Evolutionary conservation across 768 basidiomycete genomes (phyloP).

Genomic region (Lactifluus piperatus): DNA sequence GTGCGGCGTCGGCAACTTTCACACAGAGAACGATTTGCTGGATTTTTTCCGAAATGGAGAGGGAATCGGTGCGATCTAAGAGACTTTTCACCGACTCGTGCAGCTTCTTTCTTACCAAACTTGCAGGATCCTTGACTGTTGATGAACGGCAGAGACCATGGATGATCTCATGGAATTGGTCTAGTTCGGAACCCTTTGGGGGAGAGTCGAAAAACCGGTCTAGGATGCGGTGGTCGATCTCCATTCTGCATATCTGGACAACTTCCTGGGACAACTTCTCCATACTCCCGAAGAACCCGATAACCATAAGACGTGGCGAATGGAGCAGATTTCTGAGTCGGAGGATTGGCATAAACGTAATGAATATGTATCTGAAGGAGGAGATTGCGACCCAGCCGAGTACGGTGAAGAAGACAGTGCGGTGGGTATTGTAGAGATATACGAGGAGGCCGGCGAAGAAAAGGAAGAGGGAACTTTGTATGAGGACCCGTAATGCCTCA

Average conservation of each 20-base stretch:
- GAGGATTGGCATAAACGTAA: not conserved
- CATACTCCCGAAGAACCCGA: not conserved
- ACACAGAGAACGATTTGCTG: not conserved
- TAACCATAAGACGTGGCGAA: not conserved
- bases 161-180: too few species aligned
- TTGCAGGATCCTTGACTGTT: not conserved
- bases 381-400: not conserved
- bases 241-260: too few species aligned
- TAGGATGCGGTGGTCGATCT: too few species aligned
- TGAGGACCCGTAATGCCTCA: not conserved
- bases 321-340: not conserved
- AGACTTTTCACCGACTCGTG: too few species aligned
- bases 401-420: not conserved
- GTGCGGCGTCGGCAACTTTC: not conserved
- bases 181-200: too few species aligned
- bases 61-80: not conserved
- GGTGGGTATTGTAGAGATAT: not conserved
- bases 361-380: not conserved
- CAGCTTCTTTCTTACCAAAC: not conserved
- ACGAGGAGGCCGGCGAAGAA: not conserved
- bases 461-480: not conserved
- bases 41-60: not conserved
- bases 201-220: too few species aligned
- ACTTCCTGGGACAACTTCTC: too few species aligned
- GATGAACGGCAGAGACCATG: too few species aligned